These are phyloP conservation scores for Serendipita sp. DNA, from an alignment of 768 basidiomycete species.

Conservation along the genomic window DNA sequence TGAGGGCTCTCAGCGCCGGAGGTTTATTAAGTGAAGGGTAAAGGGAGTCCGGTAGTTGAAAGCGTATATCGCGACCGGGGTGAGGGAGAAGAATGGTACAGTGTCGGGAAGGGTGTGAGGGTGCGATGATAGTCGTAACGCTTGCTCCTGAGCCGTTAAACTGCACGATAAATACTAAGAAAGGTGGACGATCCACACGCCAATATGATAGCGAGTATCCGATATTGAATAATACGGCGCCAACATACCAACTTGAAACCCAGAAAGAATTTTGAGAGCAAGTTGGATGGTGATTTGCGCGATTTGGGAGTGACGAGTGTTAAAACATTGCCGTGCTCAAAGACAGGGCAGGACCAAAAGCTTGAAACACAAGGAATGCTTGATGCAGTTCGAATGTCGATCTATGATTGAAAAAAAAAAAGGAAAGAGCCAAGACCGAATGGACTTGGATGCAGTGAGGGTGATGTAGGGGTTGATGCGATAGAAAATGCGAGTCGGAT, in stretches of 20 bases:
- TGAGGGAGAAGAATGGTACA: neutral
- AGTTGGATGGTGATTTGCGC: neutral
- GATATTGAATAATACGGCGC: neutral
- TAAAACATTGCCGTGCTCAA: neutral
- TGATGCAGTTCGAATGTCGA: slow-evolving; percentile 2
- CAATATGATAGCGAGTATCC: too few species aligned
- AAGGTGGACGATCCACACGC: too few species aligned
- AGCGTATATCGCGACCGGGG: neutral
- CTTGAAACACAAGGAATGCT: neutral
- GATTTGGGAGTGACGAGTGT: neutral
- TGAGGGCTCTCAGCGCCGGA: neutral
- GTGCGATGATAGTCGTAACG: neutral
- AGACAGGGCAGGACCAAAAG: neutral
- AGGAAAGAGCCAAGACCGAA: neutral
- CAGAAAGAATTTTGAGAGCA: neutral
- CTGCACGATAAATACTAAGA: too few species aligned
- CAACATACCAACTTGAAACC: neutral
- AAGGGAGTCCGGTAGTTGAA: neutral
- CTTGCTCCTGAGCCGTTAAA: neutral
- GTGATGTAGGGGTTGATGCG: neutral
- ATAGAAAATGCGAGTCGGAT: neutral
- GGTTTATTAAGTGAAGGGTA: neutral
- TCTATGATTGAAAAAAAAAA: neutral
- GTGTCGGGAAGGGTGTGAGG: neutral
- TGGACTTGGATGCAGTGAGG: neutral